phyloP scores from a whole-genome alignment of 1,284 basidiomycete species.

The Blastosporella zonata region DNA sequence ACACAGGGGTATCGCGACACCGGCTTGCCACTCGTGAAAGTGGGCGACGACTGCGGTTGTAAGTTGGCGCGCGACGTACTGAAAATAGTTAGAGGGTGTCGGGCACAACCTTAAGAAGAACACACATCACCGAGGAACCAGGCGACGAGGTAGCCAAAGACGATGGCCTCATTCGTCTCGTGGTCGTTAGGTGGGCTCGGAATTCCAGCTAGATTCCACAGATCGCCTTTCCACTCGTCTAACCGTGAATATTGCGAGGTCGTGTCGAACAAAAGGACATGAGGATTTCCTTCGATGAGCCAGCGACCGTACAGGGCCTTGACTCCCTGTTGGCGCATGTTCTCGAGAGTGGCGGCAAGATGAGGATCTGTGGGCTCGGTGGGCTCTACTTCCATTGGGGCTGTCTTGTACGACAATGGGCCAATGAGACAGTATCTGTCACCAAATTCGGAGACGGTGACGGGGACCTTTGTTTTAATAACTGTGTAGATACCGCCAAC shows the following conservation, averaged over 20 bases:
- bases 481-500: conserved; percentile 99
- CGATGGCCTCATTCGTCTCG: conserved; percentile 98
- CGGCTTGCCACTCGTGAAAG: conserved; percentile 99
- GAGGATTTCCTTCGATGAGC: conserved; percentile 95
- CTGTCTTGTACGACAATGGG: conserved; percentile 94
- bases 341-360: conserved; percentile 66
- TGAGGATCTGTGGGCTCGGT: conserved; percentile 80
- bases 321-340: conserved; percentile 85
- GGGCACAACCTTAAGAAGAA: conserved; percentile 20
- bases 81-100: conserved; percentile 15
- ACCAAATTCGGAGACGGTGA: conserved; percentile 92
- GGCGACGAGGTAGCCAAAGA: conserved; percentile 98
- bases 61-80: conserved; percentile 81
- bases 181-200: conserved; percentile 94
- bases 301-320: conserved; percentile 95
- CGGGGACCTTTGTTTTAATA: conserved; percentile 98
- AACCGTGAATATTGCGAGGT: conserved; percentile 84
- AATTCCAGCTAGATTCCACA: conserved; percentile 98
- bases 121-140: conserved; percentile 98
- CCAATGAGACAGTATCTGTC: conserved; percentile 93
- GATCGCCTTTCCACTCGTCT: conserved; percentile 98
- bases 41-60: conserved; percentile 90
- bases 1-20: conserved; percentile 93
- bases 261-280: conserved; percentile 94
- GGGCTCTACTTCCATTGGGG: conserved; percentile 97